Conservation (phyloP, 2,329 filamentous ascomycete species). For the Sclerotinia spermophila region DNA sequence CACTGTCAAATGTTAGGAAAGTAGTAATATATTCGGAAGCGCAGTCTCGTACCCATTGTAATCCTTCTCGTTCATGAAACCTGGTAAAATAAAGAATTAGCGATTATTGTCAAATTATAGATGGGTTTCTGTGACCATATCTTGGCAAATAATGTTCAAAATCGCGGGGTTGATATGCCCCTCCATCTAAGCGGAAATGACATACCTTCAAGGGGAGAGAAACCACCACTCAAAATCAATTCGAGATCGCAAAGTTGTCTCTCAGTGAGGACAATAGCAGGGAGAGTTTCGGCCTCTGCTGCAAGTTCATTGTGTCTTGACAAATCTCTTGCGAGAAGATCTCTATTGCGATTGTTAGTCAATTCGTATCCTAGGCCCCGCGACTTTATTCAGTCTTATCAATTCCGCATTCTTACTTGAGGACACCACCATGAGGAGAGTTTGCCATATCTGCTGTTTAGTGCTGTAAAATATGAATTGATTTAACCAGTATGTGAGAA, state of each 20-base stretch:
- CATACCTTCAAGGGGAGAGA: constrained; percentile 93
- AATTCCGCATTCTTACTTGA: constrained; percentile 57
- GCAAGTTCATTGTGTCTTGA: constrained; percentile 75
- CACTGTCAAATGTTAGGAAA: constrained; percentile 51
- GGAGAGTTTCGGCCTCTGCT: constrained; percentile 80
- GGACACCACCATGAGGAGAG: constrained; percentile 81
- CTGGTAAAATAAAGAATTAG: constrained; percentile 45
- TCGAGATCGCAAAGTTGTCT: constrained; percentile 97
- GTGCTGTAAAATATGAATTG: background rate
- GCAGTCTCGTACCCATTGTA: constrained; percentile 72
- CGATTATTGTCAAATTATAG: constrained; percentile 15
- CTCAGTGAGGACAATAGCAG: constrained; percentile 81
- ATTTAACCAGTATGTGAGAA: background rate
- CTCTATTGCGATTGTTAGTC: constrained; percentile 39
- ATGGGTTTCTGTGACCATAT: background rate
- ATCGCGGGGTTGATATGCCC: constrained; percentile 30
- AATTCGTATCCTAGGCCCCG: background rate
- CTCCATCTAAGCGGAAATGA: constrained; percentile 24
- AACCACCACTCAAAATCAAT: constrained; percentile 94
- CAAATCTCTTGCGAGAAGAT: constrained; percentile 89
- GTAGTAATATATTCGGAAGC: constrained; percentile 8
- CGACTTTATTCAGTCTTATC: background rate
- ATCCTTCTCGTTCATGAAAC: constrained; percentile 96
- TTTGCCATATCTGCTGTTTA: constrained; percentile 55
- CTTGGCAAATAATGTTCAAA: background rate